A percentile compares a stretch with the other conserved stretches of the same genome.
These are phyloP conservation scores for Aspergillus cejpii DNA, from an alignment of 2,329 filamentous ascomycete genomes.

Conservation along the genomic window DNA sequence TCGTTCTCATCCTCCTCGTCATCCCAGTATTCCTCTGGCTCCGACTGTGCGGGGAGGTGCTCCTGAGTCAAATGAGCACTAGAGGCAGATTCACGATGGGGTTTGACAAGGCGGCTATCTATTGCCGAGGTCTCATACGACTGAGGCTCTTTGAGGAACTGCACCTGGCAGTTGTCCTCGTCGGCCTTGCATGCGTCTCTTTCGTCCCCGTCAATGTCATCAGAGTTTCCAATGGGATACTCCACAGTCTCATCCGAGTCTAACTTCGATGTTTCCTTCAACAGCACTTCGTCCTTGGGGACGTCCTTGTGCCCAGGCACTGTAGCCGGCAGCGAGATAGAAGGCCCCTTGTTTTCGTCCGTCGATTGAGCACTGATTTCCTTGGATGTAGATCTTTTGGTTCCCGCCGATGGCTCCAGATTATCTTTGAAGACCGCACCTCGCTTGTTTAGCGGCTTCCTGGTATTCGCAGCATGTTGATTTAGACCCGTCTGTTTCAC, in stretches of 20 bases:
- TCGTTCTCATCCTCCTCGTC: constrained; percentile 70
- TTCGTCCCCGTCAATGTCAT: constrained; percentile 25
- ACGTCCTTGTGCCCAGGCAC: constrained; percentile 11
- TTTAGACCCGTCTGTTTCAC: constrained; percentile 30
- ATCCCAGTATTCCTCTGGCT: constrained; percentile 68
- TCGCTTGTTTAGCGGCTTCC: constrained; percentile 49
- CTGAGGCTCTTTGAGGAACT: constrained; percentile 14
- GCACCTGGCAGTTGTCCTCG: constrained; percentile 23
- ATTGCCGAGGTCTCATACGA: constrained; percentile 4
- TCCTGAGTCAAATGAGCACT: constrained; percentile 17
- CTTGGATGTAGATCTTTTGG: constrained; percentile 26
- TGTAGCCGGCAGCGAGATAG: constrained; percentile 7
- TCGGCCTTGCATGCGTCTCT: constrained; percentile 22
- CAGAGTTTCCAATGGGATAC: constrained; percentile 18
- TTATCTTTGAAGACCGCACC: constrained; percentile 51
- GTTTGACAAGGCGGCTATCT: constrained; percentile 7
- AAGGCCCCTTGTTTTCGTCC: constrained; percentile 18
- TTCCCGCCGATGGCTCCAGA: constrained; percentile 32
- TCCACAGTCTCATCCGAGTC: constrained; percentile 16
- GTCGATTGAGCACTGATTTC: constrained; percentile 20
- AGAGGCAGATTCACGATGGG: constrained; percentile 17
- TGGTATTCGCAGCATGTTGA: constrained; percentile 33
- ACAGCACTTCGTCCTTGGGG: constrained; percentile 8
- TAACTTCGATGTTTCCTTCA: constrained; percentile 10
- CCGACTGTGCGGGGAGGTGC: constrained; percentile 33